These are phyloP conservation scores for Phytophthora capsici DNA, from an alignment of 352 stramenopile genomes.

Conservation along the genomic window DNA sequence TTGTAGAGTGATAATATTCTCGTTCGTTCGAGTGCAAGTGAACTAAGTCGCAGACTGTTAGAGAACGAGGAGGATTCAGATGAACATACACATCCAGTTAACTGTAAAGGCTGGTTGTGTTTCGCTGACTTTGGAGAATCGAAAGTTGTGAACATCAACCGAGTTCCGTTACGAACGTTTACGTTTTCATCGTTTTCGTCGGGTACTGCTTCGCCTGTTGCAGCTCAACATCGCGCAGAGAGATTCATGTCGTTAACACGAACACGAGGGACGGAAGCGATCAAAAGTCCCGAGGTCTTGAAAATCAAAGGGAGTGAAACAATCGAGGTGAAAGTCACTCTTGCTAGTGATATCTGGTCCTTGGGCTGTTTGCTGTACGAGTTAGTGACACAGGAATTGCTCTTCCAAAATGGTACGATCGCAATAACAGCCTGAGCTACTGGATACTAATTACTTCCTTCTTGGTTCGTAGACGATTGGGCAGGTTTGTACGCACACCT, in stretches of 20 bases:
- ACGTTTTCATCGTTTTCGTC: slow-evolving; percentile 34
- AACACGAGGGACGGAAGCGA: slow-evolving; percentile 76
- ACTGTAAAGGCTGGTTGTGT: slow-evolving; percentile 45
- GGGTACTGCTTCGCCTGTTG: background rate
- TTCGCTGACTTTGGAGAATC: slow-evolving; percentile 82
- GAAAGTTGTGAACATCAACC: slow-evolving; percentile 32
- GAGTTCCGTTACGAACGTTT: slow-evolving; percentile 21
- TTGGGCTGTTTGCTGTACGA: slow-evolving; percentile 77
- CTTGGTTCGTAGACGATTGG: slow-evolving; percentile 60
- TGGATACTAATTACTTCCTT: background rate
- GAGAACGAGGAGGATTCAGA: slow-evolving; percentile 29
- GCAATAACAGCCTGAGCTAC: background rate
- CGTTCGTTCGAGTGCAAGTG: slow-evolving; percentile 37
- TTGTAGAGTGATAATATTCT: slow-evolving; percentile 71
- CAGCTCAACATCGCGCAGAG: slow-evolving; percentile 6
- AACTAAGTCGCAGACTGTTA: slow-evolving; percentile 47
- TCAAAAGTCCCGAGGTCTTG: slow-evolving; percentile 82
- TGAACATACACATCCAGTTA: background rate
- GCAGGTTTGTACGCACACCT: slow-evolving; percentile 68
- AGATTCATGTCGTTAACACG: slow-evolving; percentile 35
- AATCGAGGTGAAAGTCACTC: slow-evolving; percentile 37
- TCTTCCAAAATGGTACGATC: slow-evolving; percentile 64
- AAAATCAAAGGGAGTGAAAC: slow-evolving; percentile 45
- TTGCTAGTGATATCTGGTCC: slow-evolving; percentile 73
- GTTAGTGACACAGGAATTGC: slow-evolving; percentile 64